Conservation (phyloP, 306 rosid genomes). For the Malus domestica region DNA sequence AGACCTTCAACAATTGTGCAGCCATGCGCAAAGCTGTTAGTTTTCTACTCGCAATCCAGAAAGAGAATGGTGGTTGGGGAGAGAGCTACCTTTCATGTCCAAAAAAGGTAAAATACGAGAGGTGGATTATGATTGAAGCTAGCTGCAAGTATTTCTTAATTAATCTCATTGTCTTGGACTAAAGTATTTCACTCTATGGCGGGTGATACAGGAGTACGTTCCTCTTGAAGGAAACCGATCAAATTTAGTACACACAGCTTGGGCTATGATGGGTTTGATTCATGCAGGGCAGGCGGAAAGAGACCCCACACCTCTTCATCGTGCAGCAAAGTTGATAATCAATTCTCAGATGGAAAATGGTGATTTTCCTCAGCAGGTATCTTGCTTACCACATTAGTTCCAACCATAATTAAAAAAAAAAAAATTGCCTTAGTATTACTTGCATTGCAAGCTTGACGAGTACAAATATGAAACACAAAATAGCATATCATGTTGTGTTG, state of each 20-base stretch:
- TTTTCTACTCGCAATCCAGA: constrained; percentile 42
- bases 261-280: constrained; percentile 67
- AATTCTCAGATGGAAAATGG: constrained; percentile 59
- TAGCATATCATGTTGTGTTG: background rate
- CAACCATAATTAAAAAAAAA: too few relatives aligned
- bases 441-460: too few relatives aligned
- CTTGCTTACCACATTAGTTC: background rate
- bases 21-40: constrained; percentile 40
- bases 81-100: constrained; percentile 61
- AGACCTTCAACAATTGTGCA: constrained; percentile 32
- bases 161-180: background rate
- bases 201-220: constrained; percentile 26
- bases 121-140: background rate
- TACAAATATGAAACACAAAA: background rate
- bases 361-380: constrained; percentile 63
- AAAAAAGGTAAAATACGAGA: constrained; percentile 18
- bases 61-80: constrained; percentile 69
- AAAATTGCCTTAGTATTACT: too few relatives aligned
- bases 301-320: constrained; percentile 43
- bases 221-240: constrained; percentile 43
- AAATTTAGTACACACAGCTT: constrained; percentile 60
- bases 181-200: background rate
- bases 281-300: constrained; percentile 50
- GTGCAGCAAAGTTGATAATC: constrained; percentile 44
- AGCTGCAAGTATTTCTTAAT: background rate